Evolutionary conservation across 2,329 filamentous ascomycete species (phyloP).

Genomic region (Penicillium psychrosexuale): DNA sequence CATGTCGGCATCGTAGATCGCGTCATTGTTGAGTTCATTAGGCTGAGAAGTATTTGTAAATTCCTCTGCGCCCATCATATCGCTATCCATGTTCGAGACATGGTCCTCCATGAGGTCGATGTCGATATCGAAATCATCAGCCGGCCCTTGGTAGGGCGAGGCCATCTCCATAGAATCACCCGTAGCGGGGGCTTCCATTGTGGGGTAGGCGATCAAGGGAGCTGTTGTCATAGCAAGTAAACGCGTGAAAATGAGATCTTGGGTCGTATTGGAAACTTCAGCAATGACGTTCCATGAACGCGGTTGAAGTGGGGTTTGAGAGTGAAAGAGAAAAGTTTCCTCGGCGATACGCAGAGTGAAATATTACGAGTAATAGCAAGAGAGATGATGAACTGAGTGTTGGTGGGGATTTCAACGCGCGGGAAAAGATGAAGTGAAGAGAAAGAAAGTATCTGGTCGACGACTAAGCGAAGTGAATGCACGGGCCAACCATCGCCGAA

Average conservation of each 20-base stretch:
- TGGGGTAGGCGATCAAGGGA: conserved; percentile 28
- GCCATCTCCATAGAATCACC: conserved; percentile 48
- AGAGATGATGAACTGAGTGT: background rate
- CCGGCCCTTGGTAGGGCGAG: conserved; percentile 40
- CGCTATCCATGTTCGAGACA: conserved; percentile 55
- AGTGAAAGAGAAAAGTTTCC: background rate
- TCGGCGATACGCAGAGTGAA: background rate
- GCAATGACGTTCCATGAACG: conserved; percentile 11
- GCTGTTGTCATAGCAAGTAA: conserved; percentile 35
- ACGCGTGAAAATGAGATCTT: conserved; percentile 11
- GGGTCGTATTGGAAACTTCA: conserved; percentile 11
- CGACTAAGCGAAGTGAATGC: conserved; percentile 38
- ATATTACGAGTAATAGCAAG: background rate
- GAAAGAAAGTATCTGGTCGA: conserved; percentile 7
- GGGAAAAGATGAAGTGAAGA: conserved; percentile 10
- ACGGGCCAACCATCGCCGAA: conserved; percentile 35
- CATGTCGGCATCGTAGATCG: conserved; percentile 46
- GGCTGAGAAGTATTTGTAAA: conserved; percentile 31
- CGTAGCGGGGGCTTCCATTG: conserved; percentile 37
- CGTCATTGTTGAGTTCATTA: conserved; percentile 31
- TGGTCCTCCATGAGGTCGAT: conserved; percentile 57
- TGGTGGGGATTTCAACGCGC: background rate
- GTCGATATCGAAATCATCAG: conserved; percentile 58
- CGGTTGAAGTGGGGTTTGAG: background rate
- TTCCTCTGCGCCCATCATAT: conserved; percentile 43